Conservation (phyloP, 768 basidiomycete species). For the Lyophyllum decastes region DNA sequence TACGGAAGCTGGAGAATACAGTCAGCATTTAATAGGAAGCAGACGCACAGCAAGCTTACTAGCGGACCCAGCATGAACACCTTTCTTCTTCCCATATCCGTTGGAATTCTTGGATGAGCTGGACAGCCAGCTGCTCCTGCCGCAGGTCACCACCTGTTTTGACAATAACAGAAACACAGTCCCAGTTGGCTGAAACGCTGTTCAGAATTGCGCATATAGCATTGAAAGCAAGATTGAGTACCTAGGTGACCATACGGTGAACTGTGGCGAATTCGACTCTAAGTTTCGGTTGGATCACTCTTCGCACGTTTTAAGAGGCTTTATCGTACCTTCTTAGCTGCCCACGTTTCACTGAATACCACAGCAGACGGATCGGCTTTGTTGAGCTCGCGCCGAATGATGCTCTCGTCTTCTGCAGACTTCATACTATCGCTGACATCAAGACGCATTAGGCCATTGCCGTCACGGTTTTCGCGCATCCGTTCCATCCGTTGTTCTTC, state of each 20-base stretch:
- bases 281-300: neutral
- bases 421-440: conserved; percentile 55
- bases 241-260: conserved; percentile 97
- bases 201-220: neutral
- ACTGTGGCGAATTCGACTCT: conserved; percentile 88
- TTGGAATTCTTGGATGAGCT: conserved; percentile 91
- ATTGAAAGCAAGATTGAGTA: conserved; percentile 28
- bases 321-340: conserved; percentile 79
- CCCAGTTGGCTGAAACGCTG: conserved; percentile 62
- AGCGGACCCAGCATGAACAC: conserved; percentile 91
- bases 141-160: conserved; percentile 97
- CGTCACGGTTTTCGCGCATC: conserved; percentile 74
- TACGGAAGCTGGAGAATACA: conserved; percentile 66
- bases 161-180: conserved; percentile 96
- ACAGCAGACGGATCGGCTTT: conserved; percentile 95
- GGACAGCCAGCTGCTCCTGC: conserved; percentile 96
- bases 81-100: conserved; percentile 95
- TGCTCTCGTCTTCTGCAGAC: conserved; percentile 87
- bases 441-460: conserved; percentile 66
- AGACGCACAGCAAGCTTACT: conserved; percentile 47
- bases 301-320: neutral
- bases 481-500: conserved; percentile 97
- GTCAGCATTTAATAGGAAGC: neutral
- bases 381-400: conserved; percentile 90
- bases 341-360: conserved; percentile 95